Conservation (phyloP, 2,329 filamentous ascomycete genomes). For the Exserohilum rostratum region DNA sequence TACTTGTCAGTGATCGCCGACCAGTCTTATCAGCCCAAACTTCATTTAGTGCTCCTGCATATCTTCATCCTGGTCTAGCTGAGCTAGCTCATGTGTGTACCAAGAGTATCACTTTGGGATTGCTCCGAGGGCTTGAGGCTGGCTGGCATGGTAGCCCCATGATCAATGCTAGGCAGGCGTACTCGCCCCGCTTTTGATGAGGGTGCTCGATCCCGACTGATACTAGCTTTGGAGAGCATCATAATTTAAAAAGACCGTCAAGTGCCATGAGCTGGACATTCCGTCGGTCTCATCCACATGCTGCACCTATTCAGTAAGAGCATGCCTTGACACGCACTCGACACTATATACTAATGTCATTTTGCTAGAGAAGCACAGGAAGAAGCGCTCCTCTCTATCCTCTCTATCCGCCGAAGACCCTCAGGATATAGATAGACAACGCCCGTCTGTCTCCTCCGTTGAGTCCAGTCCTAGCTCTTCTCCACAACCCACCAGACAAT, state of each 20-base stretch:
- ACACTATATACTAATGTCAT: conserved; percentile 2
- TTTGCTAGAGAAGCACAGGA: conserved; percentile 25
- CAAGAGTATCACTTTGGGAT: neutral
- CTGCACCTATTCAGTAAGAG: conserved; percentile 29
- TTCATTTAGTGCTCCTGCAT: neutral
- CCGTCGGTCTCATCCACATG: conserved; percentile 23
- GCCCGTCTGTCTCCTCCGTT: conserved; percentile 14
- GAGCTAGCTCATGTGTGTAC: conserved; percentile 13
- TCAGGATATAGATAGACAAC: conserved; percentile 7
- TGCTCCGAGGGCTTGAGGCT: neutral
- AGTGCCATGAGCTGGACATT: conserved; percentile 1
- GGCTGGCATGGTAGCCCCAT: conserved; percentile 5
- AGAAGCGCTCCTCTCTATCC: conserved; percentile 16
- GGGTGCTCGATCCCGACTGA: conserved; percentile 7
- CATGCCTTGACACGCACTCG: neutral
- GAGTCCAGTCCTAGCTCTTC: conserved; percentile 6
- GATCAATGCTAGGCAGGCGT: conserved; percentile 12
- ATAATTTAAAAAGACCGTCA: conserved; percentile 12
- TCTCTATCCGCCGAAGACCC: conserved; percentile 12
- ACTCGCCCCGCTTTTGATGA: conserved; percentile 23
- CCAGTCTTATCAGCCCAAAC: conserved; percentile 8
- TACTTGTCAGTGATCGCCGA: conserved; percentile 16
- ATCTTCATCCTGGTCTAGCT: conserved; percentile 14
- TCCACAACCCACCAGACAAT: neutral
- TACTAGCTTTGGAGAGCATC: conserved; percentile 4